phyloP scores from a whole-genome alignment of 805 yeast genomes.

The Yamadazyma olivae region DNA sequence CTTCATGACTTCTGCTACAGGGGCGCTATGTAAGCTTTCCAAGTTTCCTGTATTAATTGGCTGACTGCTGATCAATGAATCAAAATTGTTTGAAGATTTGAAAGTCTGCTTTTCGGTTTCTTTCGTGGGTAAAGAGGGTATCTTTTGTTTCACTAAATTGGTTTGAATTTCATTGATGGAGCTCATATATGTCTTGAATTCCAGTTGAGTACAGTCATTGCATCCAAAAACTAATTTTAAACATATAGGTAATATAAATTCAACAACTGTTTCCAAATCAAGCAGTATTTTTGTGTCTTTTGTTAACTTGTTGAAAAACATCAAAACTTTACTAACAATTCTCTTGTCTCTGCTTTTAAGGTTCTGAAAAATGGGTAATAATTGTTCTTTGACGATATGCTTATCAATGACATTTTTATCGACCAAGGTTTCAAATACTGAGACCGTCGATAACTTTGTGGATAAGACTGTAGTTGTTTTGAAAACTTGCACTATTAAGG shows the following conservation, averaged over 20 bases:
- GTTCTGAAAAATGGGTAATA: conserved; percentile 73
- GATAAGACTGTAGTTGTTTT: conserved; percentile 80
- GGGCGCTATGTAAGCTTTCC: conserved; percentile 4
- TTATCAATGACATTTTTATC: conserved; percentile 64
- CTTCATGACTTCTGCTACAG: conserved; percentile 19
- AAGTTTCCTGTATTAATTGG: conserved; percentile 8
- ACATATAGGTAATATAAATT: conserved; percentile 28
- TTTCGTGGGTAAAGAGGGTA: conserved; percentile 16
- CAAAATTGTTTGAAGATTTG: conserved; percentile 17
- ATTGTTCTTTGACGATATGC: conserved; percentile 67
- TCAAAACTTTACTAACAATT: conserved; percentile 48
- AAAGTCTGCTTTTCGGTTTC: conserved; percentile 1
- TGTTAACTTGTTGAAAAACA: conserved; percentile 50
- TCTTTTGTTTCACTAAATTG: conserved; percentile 16
- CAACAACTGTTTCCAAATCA: conserved; percentile 27
- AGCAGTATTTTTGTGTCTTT: conserved; percentile 32
- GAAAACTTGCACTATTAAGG: conserved; percentile 68
- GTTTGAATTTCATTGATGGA: conserved; percentile 20
- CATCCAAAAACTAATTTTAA: conserved; percentile 35
- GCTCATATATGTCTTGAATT: conserved; percentile 28
- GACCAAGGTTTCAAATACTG: conserved; percentile 56
- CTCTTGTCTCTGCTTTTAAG: conserved; percentile 75
- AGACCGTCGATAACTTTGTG: conserved; percentile 68
- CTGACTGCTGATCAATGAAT: conserved; percentile 24
- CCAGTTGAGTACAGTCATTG: conserved; percentile 31